These are phyloP conservation scores for Saprolegnia diclina DNA, from an alignment of 352 stramenopile genomes.

Conservation along the genomic window DNA sequence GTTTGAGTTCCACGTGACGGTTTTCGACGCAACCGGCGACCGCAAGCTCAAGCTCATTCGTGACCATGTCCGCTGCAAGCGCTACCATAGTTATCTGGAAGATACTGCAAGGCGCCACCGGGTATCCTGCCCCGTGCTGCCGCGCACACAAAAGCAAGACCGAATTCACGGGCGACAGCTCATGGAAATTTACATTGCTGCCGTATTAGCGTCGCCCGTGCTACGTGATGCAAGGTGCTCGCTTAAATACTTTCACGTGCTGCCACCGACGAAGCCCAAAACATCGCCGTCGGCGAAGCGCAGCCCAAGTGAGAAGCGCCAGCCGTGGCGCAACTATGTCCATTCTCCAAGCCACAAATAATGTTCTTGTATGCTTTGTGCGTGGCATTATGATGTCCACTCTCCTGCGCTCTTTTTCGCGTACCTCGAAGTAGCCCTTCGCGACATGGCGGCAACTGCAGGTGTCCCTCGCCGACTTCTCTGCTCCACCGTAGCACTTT, in stretches of 20 bases:
- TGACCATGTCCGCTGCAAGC: slow-evolving; percentile 2
- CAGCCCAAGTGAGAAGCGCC: neutral
- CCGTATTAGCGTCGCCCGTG: neutral
- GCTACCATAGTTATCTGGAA: slow-evolving; percentile 4
- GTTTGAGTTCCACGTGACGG: slow-evolving; percentile 22
- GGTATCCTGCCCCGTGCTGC: slow-evolving; percentile 4
- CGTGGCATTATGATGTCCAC: no score
- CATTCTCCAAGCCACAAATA: neutral
- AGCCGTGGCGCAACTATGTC: neutral
- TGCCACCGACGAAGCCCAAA: slow-evolving; percentile 1
- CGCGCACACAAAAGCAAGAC: slow-evolving; percentile 21
- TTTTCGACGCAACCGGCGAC: neutral
- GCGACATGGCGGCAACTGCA: no score
- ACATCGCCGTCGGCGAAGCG: neutral
- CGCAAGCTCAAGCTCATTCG: slow-evolving; percentile 14
- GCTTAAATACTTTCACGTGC: slow-evolving; percentile 25
- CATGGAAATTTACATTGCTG: slow-evolving; percentile 15
- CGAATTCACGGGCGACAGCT: slow-evolving; percentile 4
- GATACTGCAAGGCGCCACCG: neutral
- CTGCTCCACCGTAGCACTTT: no score
- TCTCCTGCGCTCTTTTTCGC: no score
- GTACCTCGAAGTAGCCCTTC: no score
- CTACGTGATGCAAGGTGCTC: slow-evolving; percentile 13
- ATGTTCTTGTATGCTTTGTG: no score
- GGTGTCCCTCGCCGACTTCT: no score